Evolutionary conservation across 1,284 basidiomycete species (phyloP).

Genomic region (Ganoderma lucidum): DNA sequence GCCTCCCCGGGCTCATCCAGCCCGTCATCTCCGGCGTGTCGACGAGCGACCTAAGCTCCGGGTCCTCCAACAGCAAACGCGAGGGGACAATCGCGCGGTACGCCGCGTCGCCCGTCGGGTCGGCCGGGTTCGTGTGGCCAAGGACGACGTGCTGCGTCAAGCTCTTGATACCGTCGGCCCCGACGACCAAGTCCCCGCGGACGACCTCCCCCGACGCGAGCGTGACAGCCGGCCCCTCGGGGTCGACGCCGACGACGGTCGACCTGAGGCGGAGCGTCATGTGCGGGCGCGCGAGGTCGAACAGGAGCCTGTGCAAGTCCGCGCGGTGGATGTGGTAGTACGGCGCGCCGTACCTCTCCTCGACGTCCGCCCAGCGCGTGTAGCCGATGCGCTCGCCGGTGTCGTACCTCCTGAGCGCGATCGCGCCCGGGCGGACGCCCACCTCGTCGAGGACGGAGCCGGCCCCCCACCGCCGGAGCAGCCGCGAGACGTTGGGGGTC

Average conservation of each 20-base stretch:
- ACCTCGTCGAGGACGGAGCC: constrained; percentile 44
- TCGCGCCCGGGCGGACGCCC: constrained; percentile 50
- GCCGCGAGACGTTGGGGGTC: constrained; percentile 53
- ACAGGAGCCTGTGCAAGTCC: constrained; percentile 61
- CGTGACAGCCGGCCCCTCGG: constrained; percentile 44
- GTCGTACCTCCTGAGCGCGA: constrained; percentile 51
- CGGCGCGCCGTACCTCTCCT: constrained; percentile 52
- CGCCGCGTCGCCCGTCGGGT: constrained; percentile 62
- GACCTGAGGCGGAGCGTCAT: constrained; percentile 56
- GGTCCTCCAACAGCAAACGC: constrained; percentile 53
- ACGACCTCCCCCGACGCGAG: constrained; percentile 48
- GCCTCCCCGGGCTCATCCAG: constrained; percentile 52
- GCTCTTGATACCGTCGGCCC: constrained; percentile 60
- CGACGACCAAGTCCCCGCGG: constrained; percentile 50
- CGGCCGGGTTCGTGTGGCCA: constrained; percentile 40
- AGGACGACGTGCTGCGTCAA: constrained; percentile 56
- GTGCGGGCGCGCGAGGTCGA: constrained; percentile 52
- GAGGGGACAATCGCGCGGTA: constrained; percentile 59
- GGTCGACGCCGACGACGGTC: constrained; percentile 52
- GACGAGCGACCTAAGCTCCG: constrained; percentile 53
- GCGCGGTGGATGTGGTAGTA: constrained; percentile 65
- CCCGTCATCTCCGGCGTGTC: constrained; percentile 51
- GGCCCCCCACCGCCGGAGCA: constrained; percentile 53
- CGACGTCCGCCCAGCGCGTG: constrained; percentile 48
- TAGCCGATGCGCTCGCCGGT: constrained; percentile 53